Conservation (phyloP, 2,329 filamentous ascomycete species). For the Phaeosphaeriaceae sp. region DNA sequence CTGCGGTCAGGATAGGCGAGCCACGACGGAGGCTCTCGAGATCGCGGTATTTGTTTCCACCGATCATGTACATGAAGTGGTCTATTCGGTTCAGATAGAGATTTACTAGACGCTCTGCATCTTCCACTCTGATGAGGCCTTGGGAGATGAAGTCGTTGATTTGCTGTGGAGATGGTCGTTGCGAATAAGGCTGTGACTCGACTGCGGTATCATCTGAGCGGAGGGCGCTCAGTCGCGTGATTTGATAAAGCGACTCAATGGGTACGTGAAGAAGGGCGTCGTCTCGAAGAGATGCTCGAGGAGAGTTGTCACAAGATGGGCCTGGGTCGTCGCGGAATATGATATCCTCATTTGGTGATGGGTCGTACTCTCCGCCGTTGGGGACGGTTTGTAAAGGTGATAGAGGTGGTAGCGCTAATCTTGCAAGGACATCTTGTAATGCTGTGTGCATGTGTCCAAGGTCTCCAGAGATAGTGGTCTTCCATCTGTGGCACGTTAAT, state of each 20-base stretch:
- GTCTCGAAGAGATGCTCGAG: slow-evolving; percentile 33
- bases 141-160: slow-evolving; percentile 58
- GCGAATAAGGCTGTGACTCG: slow-evolving; percentile 28
- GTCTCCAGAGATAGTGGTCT: slow-evolving; percentile 30
- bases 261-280: slow-evolving; percentile 42
- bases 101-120: slow-evolving; percentile 51
- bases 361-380: slow-evolving; percentile 14
- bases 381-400: slow-evolving; percentile 41
- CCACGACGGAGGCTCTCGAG: slow-evolving; percentile 57
- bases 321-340: slow-evolving; percentile 46
- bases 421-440: slow-evolving; percentile 51
- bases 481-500: slow-evolving; percentile 24
- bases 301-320: slow-evolving; percentile 41
- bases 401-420: slow-evolving; percentile 47
- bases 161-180: slow-evolving; percentile 1
- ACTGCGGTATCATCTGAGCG: slow-evolving; percentile 50
- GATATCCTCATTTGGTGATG: slow-evolving; percentile 37
- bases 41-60: slow-evolving; percentile 53
- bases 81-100: slow-evolving; percentile 54
- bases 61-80: slow-evolving; percentile 57
- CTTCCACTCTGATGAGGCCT: slow-evolving; percentile 53
- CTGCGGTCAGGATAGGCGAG: slow-evolving; percentile 62
- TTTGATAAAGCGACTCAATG: slow-evolving; percentile 58
- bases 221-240: slow-evolving; percentile 50
- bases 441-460: slow-evolving; percentile 41